phyloP scores from a whole-genome alignment of 2,329 filamentous ascomycete genomes.

The Pseudohalonectria lignicola region DNA sequence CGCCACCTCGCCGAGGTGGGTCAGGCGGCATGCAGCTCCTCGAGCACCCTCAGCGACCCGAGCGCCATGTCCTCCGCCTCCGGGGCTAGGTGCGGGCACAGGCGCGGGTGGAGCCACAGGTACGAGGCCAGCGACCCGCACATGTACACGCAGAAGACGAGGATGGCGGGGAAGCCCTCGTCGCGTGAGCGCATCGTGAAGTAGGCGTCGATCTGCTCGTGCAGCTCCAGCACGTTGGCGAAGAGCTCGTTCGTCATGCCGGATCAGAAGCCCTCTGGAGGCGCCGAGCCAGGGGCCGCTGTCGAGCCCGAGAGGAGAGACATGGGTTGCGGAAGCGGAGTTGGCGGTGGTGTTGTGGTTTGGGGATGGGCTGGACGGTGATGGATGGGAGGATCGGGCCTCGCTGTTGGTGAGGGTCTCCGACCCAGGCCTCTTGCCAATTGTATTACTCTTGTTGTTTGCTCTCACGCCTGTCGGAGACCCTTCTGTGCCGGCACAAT shows the following conservation, averaged over 20 bases:
- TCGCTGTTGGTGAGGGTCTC: too few relatives aligned
- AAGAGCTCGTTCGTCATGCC: slow-evolving; percentile 17
- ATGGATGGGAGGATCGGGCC: too few relatives aligned
- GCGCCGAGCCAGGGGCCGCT: slow-evolving; percentile 20
- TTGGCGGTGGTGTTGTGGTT: too few relatives aligned
- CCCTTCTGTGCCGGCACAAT: too few relatives aligned
- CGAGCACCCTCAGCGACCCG: slow-evolving; percentile 9
- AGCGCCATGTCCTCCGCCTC: slow-evolving; percentile 9
- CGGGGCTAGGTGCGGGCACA: slow-evolving; percentile 7
- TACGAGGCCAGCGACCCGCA: slow-evolving; percentile 21
- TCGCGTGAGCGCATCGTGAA: slow-evolving; percentile 5
- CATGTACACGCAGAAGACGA: slow-evolving; percentile 27
- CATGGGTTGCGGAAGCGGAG: slow-evolving; percentile 22
- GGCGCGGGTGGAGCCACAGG: slow-evolving; percentile 6
- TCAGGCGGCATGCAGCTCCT: slow-evolving; percentile 12
- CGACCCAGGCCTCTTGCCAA: too few relatives aligned
- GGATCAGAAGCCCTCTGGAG: too few relatives aligned
- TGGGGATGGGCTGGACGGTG: too few relatives aligned
- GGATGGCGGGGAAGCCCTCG: slow-evolving; percentile 18
- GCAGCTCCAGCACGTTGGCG: slow-evolving; percentile 19
- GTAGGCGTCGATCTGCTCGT: slow-evolving; percentile 21
- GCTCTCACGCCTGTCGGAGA: too few relatives aligned
- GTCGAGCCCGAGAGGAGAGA: too few relatives aligned
- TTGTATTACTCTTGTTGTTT: too few relatives aligned
- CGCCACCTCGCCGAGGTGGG: too few relatives aligned